Evolutionary conservation across 805 yeast species (phyloP).

Genomic region (Saccharomycopsis sp.): DNA sequence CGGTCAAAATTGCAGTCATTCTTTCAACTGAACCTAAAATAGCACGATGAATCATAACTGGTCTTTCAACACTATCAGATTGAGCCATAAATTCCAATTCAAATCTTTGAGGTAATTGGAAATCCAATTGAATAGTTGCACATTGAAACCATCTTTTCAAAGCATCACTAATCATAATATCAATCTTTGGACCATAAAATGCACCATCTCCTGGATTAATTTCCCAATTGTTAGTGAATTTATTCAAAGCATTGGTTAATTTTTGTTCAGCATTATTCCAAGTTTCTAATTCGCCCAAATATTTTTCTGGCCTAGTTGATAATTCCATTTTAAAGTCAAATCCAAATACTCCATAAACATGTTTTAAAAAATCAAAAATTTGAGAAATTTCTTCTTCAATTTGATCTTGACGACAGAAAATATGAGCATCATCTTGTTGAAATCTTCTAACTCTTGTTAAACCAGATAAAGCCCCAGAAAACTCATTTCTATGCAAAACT

Average conservation of each 20-base stretch:
- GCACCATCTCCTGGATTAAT: conserved; percentile 97
- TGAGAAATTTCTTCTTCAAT: conserved; percentile 76
- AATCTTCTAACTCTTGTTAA: conserved; percentile 96
- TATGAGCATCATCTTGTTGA: conserved; percentile 99
- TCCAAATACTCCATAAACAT: conserved; percentile 84
- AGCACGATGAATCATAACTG: conserved; percentile 99
- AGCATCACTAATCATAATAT: conserved; percentile 91
- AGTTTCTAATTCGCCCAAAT: conserved; percentile 85
- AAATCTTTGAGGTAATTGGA: conserved; percentile 94
- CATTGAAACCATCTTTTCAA: conserved; percentile 96
- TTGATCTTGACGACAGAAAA: conserved; percentile 90
- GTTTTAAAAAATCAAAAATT: conserved; percentile 76
- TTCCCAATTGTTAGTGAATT: conserved; percentile 88
- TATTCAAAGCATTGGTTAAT: conserved; percentile 71
- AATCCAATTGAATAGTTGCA: conserved; percentile 97
- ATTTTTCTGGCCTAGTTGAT: conserved; percentile 95
- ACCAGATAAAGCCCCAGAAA: conserved; percentile 88
- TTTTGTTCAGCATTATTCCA: conserved; percentile 89
- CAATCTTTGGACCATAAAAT: conserved; percentile 92
- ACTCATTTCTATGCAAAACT: conserved; percentile 94
- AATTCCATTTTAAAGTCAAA: conserved; percentile 95
- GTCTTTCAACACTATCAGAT: conserved; percentile 49
- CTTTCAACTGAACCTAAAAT: conserved; percentile 97
- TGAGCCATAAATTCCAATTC: conserved; percentile 78
- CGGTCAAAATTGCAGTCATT: conserved; percentile 97